Percentiles rank a stretch among this genome's conserved stretches.
These are phyloP conservation scores for Alternaria sp. DNA, from an alignment of 2,329 filamentous ascomycete species.

Conservation along the genomic window DNA sequence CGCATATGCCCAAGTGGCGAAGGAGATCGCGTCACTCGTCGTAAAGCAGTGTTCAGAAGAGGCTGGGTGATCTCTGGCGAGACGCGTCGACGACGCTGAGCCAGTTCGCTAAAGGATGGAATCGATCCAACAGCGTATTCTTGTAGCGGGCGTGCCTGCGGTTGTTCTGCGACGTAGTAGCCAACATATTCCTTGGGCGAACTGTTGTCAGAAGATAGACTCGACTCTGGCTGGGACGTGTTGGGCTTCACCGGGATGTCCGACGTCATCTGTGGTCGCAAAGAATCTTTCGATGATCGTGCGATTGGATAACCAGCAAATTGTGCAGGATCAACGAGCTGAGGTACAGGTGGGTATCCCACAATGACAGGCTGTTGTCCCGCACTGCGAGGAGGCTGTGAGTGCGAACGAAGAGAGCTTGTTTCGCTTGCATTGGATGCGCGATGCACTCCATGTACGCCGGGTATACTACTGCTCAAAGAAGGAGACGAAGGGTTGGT, in stretches of 20 bases:
- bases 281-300: constrained; percentile 44
- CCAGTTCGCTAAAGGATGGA: constrained; percentile 52
- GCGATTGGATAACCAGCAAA: constrained; percentile 48
- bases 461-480: constrained; percentile 54
- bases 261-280: constrained; percentile 26
- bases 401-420: constrained; percentile 58
- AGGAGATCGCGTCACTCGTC: constrained; percentile 55
- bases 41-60: constrained; percentile 49
- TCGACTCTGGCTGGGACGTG: constrained; percentile 31
- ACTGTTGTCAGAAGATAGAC: constrained; percentile 38
- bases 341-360: constrained; percentile 51
- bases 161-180: constrained; percentile 59
- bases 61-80: constrained; percentile 55
- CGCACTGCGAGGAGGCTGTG: constrained; percentile 58
- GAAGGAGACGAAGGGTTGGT: constrained; percentile 62
- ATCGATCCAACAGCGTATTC: constrained; percentile 49
- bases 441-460: constrained; percentile 55
- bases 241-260: constrained; percentile 36
- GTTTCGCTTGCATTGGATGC: constrained; percentile 56
- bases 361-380: constrained; percentile 52
- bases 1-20: constrained; percentile 57
- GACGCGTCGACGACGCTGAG: constrained; percentile 52
- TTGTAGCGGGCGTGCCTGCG: constrained; percentile 50
- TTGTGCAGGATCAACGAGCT: constrained; percentile 41
- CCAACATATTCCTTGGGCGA: constrained; percentile 62